A percentile compares a stretch with the other conserved stretches of the same genome.
phyloP scores from a whole-genome alignment of 257 asterid genomes.

The Cynanchum wilfordii region DNA sequence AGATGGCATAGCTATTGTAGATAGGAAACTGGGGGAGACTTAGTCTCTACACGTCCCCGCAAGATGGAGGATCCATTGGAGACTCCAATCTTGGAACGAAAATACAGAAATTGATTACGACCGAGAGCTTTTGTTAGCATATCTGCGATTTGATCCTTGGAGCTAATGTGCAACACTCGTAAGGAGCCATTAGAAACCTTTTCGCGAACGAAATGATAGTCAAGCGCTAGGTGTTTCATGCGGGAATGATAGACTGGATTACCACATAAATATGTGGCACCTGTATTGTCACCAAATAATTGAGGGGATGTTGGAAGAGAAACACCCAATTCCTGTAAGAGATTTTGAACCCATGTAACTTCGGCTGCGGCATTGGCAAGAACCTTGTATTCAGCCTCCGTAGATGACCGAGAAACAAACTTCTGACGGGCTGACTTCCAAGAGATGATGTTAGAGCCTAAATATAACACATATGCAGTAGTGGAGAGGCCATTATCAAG shows the following conservation, averaged over 20 bases:
- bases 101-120: not conserved
- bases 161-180: not conserved
- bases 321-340: not conserved
- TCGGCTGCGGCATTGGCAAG: not conserved
- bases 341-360: not conserved
- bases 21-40: not conserved
- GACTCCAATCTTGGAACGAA: not conserved
- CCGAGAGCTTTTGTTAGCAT: not conserved
- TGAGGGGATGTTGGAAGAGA: not conserved
- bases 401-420: not conserved
- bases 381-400: not conserved
- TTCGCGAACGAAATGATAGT: too few species aligned
- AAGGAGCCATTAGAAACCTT: not conserved
- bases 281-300: not conserved
- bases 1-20: too few species aligned
- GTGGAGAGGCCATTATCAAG: too few species aligned
- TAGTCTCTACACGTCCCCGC: not conserved
- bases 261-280: not conserved
- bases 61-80: not conserved
- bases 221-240: not conserved
- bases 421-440: not conserved
- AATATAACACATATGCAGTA: too few species aligned
- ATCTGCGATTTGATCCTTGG: not conserved
- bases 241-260: not conserved
- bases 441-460: too few species aligned